phyloP scores from a whole-genome alignment of 129 eudicot genomes.

The Centaurea solstitialis region DNA sequence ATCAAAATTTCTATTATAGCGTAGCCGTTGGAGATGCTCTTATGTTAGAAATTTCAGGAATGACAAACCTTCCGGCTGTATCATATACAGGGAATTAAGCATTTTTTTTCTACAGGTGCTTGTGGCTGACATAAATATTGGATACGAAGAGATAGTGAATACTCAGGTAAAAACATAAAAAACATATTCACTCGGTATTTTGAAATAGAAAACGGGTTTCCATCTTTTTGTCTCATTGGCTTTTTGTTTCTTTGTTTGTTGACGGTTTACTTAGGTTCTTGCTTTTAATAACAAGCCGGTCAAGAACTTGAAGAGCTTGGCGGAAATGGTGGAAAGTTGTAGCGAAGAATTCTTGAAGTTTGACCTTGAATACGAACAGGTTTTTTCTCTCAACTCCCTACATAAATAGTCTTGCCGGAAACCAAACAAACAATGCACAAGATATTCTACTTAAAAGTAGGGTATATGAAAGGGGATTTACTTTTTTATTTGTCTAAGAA shows the following conservation, averaged over 20 bases:
- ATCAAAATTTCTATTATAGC: no score
- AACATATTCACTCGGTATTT: background rate
- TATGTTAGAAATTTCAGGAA: background rate
- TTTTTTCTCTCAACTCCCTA: conserved; percentile 15
- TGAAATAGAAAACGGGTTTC: background rate
- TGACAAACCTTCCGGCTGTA: background rate
- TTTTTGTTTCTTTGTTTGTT: background rate
- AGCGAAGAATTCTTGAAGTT: conserved; percentile 51
- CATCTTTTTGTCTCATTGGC: background rate
- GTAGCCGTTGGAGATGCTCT: no score
- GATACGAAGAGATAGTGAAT: conserved; percentile 63
- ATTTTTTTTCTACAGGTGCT: conserved; percentile 40
- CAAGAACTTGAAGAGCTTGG: conserved; percentile 58
- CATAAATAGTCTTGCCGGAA: background rate
- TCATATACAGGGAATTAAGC: background rate
- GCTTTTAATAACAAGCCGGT: conserved; percentile 61
- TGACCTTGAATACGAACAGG: conserved; percentile 61
- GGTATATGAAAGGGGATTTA: no score
- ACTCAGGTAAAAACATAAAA: conserved; percentile 45
- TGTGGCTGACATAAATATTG: conserved; percentile 62
- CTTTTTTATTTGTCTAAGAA: no score
- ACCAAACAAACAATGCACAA: no score
- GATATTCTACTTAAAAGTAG: no score
- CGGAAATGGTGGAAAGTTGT: conserved; percentile 57
- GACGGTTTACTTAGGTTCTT: conserved; percentile 30